Evolutionary conservation across 805 yeast species (phyloP), one percentile per base, ranked within the genome.

Genomic region (Myxozyma udenii): DNA sequence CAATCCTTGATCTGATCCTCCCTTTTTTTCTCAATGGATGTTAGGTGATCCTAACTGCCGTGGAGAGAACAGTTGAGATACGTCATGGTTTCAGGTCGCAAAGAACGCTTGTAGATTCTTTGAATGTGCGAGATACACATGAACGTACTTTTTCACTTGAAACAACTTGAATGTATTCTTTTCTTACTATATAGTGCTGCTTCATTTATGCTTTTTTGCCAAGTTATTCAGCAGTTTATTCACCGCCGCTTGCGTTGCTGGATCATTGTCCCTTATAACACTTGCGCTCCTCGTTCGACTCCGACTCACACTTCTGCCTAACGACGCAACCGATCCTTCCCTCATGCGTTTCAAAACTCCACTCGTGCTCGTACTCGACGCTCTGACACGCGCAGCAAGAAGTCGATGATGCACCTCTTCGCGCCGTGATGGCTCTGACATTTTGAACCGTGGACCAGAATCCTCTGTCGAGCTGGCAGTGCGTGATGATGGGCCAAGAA

Each of bases 391-490:
- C 41, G 21, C 22, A n/a, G 57, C 38, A 16, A 44, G 26, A 5
- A 55, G 40, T 30, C 41, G 37, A 22, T 48, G 55, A 25, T 55
- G 60, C n/a, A 55, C 21, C 21, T 48, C 54, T 9, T 55, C 60
- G 19, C 60, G 53, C 26, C 36, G 36, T 7, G 60, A 57, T 9
- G 54, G 49, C 16, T 55, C 58, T 2, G 51, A 41, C 12, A 55
- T 24, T 12, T 43, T 38, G 33, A 55, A 55, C 18, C 28, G 22
- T 5, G 54, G 22, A 7, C 24, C 36, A 16, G 44, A 30, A 12
- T 49, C 50, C 4, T 50, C 23, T 4, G 43, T 28, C 23, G 40
- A 19, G 18, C 39, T 33, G 9, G 46, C 48, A 1, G 54, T 47
- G 50, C 47, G 44, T 22, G 57, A 47, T 18, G 53, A 50, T 4